These are phyloP conservation scores for Uromyces viciae-fabae DNA, from an alignment of 1,284 basidiomycete species.

Conservation along the genomic window DNA sequence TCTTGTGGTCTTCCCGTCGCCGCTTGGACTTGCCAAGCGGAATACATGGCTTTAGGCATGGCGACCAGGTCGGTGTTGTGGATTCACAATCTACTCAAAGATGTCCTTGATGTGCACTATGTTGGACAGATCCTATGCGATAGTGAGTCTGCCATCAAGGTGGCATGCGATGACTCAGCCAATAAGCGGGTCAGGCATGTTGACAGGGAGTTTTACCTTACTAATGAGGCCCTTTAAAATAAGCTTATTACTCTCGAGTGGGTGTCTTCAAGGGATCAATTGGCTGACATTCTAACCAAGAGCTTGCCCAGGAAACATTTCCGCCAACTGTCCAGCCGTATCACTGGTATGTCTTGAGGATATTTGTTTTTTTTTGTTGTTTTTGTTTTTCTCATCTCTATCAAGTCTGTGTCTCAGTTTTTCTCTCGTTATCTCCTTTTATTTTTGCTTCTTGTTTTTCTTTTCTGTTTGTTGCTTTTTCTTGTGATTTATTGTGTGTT, in stretches of 20 bases:
- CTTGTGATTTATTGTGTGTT: too few species aligned
- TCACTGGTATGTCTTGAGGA: too few species aligned
- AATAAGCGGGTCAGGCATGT: neutral
- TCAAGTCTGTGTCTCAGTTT: too few species aligned
- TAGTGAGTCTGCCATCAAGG: neutral
- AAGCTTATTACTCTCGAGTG: neutral
- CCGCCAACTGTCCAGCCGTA: too few species aligned
- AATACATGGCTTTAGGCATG: neutral
- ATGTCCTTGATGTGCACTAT: neutral
- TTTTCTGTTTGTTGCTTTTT: too few species aligned
- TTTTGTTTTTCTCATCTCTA: too few species aligned
- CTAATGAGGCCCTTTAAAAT: neutral
- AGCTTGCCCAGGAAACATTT: neutral
- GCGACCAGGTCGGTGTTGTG: neutral
- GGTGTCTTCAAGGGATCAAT: neutral
- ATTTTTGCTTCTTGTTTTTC: too few species aligned
- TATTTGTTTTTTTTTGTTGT: too few species aligned
- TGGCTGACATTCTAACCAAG: neutral
- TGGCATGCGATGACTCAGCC: neutral
- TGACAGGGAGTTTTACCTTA: neutral
- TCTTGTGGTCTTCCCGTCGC: constrained; percentile 3
- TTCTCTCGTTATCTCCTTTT: too few species aligned
- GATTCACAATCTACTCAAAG: neutral
- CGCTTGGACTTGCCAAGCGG: neutral
- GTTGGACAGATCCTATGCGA: neutral